phyloP scores from a whole-genome alignment of 768 basidiomycete species.

The Trametes cubensis region DNA sequence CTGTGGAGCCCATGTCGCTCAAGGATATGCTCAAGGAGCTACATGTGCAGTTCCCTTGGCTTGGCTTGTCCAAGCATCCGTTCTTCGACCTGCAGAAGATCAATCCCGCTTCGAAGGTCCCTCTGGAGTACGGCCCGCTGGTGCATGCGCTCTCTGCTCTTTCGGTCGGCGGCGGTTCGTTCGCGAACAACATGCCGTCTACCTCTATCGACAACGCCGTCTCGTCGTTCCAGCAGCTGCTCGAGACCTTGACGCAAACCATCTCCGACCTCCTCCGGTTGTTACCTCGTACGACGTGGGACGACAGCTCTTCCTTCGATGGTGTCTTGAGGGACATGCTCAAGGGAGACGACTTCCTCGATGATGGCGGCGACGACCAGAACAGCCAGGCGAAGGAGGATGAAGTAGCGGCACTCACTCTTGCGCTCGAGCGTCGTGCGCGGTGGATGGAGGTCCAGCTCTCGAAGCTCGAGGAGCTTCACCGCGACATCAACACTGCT shows the following conservation, averaged over 20 bases:
- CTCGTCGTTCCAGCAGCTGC: constrained; percentile 84
- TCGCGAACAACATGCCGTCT: constrained; percentile 80
- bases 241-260: constrained; percentile 88
- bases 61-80: constrained; percentile 70
- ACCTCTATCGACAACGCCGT: constrained; percentile 91
- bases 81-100: constrained; percentile 77
- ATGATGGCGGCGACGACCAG: constrained; percentile 72
- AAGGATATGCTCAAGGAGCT: constrained; percentile 72
- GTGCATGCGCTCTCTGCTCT: constrained; percentile 86
- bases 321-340: constrained; percentile 86
- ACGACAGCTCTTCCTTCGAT: constrained; percentile 87
- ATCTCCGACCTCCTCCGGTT: constrained; percentile 85
- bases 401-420: constrained; percentile 81
- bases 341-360: constrained; percentile 84
- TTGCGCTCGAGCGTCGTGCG: constrained; percentile 85
- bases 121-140: constrained; percentile 81
- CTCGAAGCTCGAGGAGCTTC: constrained; percentile 85
- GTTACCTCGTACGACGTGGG: constrained; percentile 87
- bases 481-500: constrained; percentile 88
- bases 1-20: constrained; percentile 52
- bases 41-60: constrained; percentile 56
- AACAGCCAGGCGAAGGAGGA: constrained; percentile 69
- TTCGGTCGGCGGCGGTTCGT: constrained; percentile 83
- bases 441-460: constrained; percentile 93
- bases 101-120: constrained; percentile 76